phyloP scores from a whole-genome alignment of 352 stramenopile species.

The Pythium plurisporium region DNA sequence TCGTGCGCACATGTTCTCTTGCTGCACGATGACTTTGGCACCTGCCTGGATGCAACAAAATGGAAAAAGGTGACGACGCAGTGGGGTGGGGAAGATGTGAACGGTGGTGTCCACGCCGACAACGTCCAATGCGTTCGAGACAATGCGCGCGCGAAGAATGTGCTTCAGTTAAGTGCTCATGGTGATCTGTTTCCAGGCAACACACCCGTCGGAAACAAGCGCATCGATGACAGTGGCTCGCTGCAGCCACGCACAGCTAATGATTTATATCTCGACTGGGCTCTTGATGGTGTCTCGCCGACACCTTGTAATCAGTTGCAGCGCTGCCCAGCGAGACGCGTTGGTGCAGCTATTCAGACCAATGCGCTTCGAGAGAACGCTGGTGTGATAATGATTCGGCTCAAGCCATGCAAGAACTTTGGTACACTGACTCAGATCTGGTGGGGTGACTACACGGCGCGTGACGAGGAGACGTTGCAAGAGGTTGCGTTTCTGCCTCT shows the following conservation, averaged over 20 bases:
- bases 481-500: slow-evolving; percentile 46
- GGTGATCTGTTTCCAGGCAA: slow-evolving; percentile 43
- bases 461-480: slow-evolving; percentile 17
- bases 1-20: slow-evolving; percentile 48
- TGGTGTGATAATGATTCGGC: slow-evolving; percentile 41
- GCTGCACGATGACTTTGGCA: slow-evolving; percentile 47
- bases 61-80: slow-evolving; percentile 46
- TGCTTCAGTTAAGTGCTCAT: slow-evolving; percentile 45
- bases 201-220: slow-evolving; percentile 27
- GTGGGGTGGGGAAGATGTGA: slow-evolving; percentile 53
- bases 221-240: slow-evolving; percentile 1
- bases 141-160: slow-evolving; percentile 20
- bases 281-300: slow-evolving; percentile 36
- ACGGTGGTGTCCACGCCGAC: slow-evolving; percentile 50
- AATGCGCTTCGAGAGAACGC: slow-evolving; percentile 32
- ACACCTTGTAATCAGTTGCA: slow-evolving; percentile 38
- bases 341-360: slow-evolving; percentile 53
- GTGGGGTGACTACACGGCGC: slow-evolving; percentile 42
- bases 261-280: slow-evolving; percentile 50
- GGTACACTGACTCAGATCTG: slow-evolving; percentile 61
- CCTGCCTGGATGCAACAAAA: slow-evolving; percentile 36
- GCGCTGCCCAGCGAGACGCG: slow-evolving; percentile 37
- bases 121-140: slow-evolving; percentile 47
- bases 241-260: slow-evolving; percentile 30
- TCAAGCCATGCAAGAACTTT: slow-evolving; percentile 49